A percentile compares a stretch with the other conserved stretches of the same genome.
Evolutionary conservation across 176 grass and related monocot species (phyloP).

Genomic region (Hsuehochloa calcarea): DNA sequence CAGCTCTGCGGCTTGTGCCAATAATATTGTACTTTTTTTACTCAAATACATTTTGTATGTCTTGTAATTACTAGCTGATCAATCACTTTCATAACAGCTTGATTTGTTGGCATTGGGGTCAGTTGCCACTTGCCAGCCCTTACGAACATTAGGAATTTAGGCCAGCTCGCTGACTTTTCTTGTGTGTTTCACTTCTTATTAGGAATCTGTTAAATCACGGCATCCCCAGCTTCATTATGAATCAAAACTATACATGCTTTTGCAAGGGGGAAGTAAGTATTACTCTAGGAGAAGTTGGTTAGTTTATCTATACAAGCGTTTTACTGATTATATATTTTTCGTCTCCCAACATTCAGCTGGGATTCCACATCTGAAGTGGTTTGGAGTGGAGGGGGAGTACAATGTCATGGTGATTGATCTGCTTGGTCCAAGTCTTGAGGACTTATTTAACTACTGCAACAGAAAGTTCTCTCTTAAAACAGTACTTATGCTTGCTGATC

Average conservation of each 20-base stretch:
- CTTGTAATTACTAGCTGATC: background rate
- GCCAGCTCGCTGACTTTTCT: conserved; percentile 1
- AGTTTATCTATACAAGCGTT: background rate
- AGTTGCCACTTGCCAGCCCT: background rate
- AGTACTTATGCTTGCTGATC: no score
- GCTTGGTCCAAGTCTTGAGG: conserved; percentile 82
- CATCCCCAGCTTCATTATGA: conserved; percentile 76
- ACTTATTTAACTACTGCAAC: conserved; percentile 81
- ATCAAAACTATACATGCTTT: conserved; percentile 76
- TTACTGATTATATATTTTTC: conserved; percentile 22
- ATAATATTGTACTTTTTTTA: background rate
- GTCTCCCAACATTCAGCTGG: conserved; percentile 38
- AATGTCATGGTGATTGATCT: conserved; percentile 87
- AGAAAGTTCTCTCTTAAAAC: conserved; percentile 59
- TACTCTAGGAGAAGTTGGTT: background rate
- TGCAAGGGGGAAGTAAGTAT: conserved; percentile 67
- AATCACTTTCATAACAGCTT: background rate
- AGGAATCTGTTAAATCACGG: conserved; percentile 63
- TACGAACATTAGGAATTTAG: background rate
- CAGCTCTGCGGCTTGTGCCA: no score
- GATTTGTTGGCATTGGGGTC: background rate
- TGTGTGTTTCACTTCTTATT: conserved; percentile 30
- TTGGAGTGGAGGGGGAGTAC: conserved; percentile 73
- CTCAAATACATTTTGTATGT: background rate
- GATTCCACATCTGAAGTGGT: conserved; percentile 82